These are phyloP conservation scores for Sclerotinia trifoliorum DNA, from an alignment of 2,329 filamentous ascomycete species.

Conservation along the genomic window DNA sequence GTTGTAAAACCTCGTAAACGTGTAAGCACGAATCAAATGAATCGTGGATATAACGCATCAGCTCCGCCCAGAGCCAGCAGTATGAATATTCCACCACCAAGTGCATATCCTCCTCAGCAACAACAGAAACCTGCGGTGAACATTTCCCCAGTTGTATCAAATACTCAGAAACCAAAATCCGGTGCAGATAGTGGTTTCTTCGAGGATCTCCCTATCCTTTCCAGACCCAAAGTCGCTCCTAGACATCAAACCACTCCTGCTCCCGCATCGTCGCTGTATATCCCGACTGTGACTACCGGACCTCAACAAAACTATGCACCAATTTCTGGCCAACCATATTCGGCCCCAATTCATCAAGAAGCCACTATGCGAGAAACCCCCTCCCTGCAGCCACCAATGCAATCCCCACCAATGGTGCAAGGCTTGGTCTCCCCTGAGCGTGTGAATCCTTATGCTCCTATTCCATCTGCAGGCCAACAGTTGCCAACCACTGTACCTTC, in stretches of 20 bases:
- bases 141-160: constrained; percentile 5
- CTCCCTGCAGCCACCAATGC: constrained; percentile 26
- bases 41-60: constrained; percentile 32
- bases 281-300: constrained; percentile 23
- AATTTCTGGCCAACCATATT: constrained; percentile 13
- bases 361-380: constrained; percentile 20
- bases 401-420: constrained; percentile 26
- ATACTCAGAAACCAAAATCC: constrained; percentile 40
- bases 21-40: constrained; percentile 50
- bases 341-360: constrained; percentile 9
- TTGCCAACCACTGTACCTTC: constrained; percentile 33
- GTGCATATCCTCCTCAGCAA: constrained; percentile 26
- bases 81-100: constrained; percentile 31
- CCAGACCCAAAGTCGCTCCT: constrained; percentile 60
- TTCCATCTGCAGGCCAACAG: constrained; percentile 29
- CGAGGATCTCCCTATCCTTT: constrained; percentile 68
- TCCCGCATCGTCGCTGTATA: constrained; percentile 31
- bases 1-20: constrained; percentile 71
- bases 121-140: constrained; percentile 20
- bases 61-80: constrained; percentile 38
- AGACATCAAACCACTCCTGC: constrained; percentile 44
- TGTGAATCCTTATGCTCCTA: constrained; percentile 38
- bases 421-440: constrained; percentile 39
- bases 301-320: constrained; percentile 22
- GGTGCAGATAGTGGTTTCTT: constrained; percentile 57